Base-by-base conservation (phyloP, 2,329 filamentous ascomycete species). In the Sporothrix pallida region DNA sequence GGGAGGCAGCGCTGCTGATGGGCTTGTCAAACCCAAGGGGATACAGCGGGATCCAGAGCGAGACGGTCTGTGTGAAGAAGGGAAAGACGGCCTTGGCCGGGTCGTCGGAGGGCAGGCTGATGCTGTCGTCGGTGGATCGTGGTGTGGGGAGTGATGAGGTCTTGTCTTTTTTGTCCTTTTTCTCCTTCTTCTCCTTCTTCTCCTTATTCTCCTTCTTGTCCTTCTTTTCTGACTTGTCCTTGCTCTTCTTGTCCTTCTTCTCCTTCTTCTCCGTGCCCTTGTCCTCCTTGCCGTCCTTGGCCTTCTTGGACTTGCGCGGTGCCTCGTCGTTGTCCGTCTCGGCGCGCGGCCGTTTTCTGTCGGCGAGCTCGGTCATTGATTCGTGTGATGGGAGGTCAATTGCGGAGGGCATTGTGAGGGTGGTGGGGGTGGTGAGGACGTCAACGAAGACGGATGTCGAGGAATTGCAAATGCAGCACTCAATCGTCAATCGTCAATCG, bases 61-160 rank as follows among this genome's bases (percentile, higher is more conserved):
- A 95, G 58, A 93, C 88, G 26, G 92, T 94, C 79, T 95, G 91
- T 42, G 90, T 88, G 80, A 90, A 90, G 83, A 97, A 95, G 17
- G 95, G 92, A 62, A 92, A 92, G 65, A 70, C 44, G 31, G 31
- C 50, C 15, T 46, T 10, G 20, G 58, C 37, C 12, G 67, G 67
- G 10, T 67, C 62, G 42, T 67, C 62, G 42, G 62, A 67, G 42
- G 62, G 42, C 9, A 46, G 37, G 42, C 6, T 26, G 20, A 54
- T n/a, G 26, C n/a, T 15, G 67, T 20, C 48, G n/a, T 20, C 52
- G 2, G n/a, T n/a, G n/a, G 52, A 13, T 23, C 54, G n/a, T 56
- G 31, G n/a, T 17, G n/a, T 23, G 15, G 48, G 67, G 15, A 58
- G 31, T 37, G 54, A 6, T 1, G 37, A 26, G 12, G 42, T 6